Evolutionary conservation across 1,284 basidiomycete genomes (phyloP), one percentile per base, ranked within the genome.

Genomic region (Pseudozyma tsukubaensis): DNA sequence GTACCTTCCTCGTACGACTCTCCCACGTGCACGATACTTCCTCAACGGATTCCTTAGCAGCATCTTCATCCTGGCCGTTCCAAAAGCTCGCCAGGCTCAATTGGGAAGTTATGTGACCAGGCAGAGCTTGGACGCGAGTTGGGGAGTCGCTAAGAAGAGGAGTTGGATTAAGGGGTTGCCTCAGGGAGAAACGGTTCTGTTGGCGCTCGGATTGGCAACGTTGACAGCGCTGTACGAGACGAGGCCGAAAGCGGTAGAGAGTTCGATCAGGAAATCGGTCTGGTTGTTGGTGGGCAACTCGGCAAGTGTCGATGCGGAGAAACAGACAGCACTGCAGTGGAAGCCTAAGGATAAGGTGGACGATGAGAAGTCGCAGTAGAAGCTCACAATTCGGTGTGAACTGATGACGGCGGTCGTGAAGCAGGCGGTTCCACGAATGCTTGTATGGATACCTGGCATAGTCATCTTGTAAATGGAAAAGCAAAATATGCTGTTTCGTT

Each of bases 31-130:
- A 6, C 40, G 80, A 7, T 82, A 73, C 61, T 81, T 81, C 52
- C 40, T 82, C 4, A 79, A 78, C 50, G 80, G 80, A 3, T 74
- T 80, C 56, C 37, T 82, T 12, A 61, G 72, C 42, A 64, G 60
- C 54, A 39, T 81, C 11, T 81, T 78, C 56, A 78, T 81, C 34
- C 62, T 78, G 5, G 76, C 73, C 12, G 72, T 82, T 0, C 79
- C 80, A 0, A 32, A 62, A 4, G 42, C 64, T 0, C 47, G 80
- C 16, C 24, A 79, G 10, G 58, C 68, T 0, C 69, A 78, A 52
- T 54, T 82, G 14, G 77, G 70, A 16, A 65, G 58, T 32, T 80
- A 78, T 29, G 67, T 76, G 4, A 64, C 69, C 4, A 43, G 76
- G 4, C 66, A 65, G 21, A 53, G 59, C 40, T 29, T 78, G 16